phyloP scores from a whole-genome alignment of 805 yeast species.

The Kodamaea neixiangensis region DNA sequence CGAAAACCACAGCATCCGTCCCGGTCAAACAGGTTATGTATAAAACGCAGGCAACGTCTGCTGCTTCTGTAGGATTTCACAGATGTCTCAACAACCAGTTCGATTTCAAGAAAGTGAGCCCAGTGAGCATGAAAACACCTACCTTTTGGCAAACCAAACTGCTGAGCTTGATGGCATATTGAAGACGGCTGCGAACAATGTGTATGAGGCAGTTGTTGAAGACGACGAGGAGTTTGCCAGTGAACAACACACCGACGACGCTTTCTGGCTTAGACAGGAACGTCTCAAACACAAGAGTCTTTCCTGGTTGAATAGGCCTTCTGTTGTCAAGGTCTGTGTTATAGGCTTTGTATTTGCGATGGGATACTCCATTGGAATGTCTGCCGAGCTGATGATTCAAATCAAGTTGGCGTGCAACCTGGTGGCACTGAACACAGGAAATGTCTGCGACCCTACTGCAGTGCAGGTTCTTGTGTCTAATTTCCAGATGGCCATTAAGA shows the following conservation, averaged over 20 bases:
- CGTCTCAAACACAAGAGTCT: slow-evolving; percentile 25
- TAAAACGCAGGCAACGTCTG: not conserved
- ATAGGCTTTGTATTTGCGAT: slow-evolving; percentile 45
- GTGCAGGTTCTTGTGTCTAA: slow-evolving; percentile 47
- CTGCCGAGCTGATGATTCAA: slow-evolving; percentile 42
- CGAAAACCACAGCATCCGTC: no score
- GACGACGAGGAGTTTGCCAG: slow-evolving; percentile 39
- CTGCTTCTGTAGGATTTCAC: not conserved
- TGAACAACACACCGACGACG: slow-evolving; percentile 41
- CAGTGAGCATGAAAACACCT: not conserved
- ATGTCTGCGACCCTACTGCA: slow-evolving; percentile 31
- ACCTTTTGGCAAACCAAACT: not conserved
- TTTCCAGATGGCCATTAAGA: slow-evolving; percentile 47
- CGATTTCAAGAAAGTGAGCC: not conserved
- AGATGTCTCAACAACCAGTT: not conserved
- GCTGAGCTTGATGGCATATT: slow-evolving; percentile 12
- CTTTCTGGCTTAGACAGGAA: slow-evolving; percentile 44
- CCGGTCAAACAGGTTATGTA: no score
- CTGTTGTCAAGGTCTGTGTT: slow-evolving; percentile 49
- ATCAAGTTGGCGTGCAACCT: slow-evolving; percentile 32
- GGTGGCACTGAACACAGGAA: slow-evolving; percentile 13
- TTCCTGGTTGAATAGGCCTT: slow-evolving; percentile 63
- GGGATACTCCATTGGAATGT: slow-evolving; percentile 36
- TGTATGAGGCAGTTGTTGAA: slow-evolving; percentile 43
- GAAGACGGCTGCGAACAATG: slow-evolving; percentile 35